Evolutionary conservation across 176 grass and related monocot genomes (phyloP).

Genomic region (Luzula sylvatica): DNA sequence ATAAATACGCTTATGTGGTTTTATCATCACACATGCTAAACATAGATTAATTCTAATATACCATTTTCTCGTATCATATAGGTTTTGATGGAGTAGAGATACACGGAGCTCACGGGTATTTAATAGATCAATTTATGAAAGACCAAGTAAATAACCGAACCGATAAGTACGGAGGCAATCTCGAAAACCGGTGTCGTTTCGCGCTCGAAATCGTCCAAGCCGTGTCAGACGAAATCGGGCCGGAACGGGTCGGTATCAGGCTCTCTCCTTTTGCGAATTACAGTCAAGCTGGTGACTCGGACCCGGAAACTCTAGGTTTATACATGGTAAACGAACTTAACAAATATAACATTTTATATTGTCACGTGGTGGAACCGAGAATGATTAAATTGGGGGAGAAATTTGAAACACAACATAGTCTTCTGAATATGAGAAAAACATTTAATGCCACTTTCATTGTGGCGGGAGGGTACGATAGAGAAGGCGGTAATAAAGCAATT

Average conservation of each 20-base stretch:
- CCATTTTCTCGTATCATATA: not conserved
- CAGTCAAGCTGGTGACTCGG: conserved; percentile 1
- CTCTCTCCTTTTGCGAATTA: conserved; percentile 19
- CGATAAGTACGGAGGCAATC: conserved; percentile 15
- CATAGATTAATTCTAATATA: no score
- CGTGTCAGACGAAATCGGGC: conserved; percentile 8
- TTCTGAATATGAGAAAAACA: conserved; percentile 14
- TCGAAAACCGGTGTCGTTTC: conserved; percentile 25
- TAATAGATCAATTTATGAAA: conserved; percentile 27
- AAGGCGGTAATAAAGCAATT: conserved; percentile 2
- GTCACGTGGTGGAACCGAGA: conserved; percentile 22
- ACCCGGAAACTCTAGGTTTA: conserved; percentile 15
- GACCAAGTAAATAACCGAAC: conserved; percentile 21
- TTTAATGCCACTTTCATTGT: conserved; percentile 14
- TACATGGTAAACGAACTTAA: conserved; percentile 26
- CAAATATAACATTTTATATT: conserved; percentile 20
- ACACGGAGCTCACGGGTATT: conserved; percentile 17
- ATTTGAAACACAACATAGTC: conserved; percentile 9
- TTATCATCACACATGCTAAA: not conserved
- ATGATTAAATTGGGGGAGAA: conserved; percentile 10
- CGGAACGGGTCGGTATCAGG: conserved; percentile 13
- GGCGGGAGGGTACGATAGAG: conserved; percentile 13
- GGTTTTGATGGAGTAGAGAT: conserved; percentile 27
- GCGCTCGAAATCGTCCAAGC: conserved; percentile 25
- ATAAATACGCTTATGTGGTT: no score